phyloP scores from a whole-genome alignment of 148 eudicot genomes.

The Euryodendron excelsum region DNA sequence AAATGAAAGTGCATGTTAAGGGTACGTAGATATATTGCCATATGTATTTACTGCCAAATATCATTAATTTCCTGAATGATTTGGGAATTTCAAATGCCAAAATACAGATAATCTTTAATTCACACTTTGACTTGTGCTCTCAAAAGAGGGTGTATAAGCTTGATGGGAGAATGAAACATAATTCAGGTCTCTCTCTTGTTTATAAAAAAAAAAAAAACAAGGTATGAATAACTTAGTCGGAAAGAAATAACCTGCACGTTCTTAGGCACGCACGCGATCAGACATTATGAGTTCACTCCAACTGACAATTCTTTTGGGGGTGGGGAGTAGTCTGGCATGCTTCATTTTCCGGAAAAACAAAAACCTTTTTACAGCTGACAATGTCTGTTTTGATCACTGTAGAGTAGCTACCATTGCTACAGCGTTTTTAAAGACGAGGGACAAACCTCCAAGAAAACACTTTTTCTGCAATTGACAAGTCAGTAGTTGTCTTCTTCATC shows the following conservation, averaged over 20 bases:
- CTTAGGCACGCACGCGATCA: too few relatives aligned
- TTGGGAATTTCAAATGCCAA: not conserved
- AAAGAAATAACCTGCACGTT: too few relatives aligned
- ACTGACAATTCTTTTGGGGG: too few relatives aligned
- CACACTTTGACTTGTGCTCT: not conserved
- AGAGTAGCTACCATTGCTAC: not conserved
- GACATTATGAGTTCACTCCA: too few relatives aligned
- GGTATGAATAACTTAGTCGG: too few relatives aligned
- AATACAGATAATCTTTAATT: not conserved
- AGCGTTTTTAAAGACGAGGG: not conserved
- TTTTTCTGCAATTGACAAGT: not conserved
- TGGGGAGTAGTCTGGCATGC: too few relatives aligned
- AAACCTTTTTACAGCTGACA: too few relatives aligned
- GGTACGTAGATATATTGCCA: not conserved
- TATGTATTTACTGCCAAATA: not conserved
- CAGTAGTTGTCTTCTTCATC: slow-evolving; percentile 56
- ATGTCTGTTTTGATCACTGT: too few relatives aligned
- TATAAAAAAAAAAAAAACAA: not conserved
- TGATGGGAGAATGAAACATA: too few relatives aligned
- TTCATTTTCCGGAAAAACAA: too few relatives aligned
- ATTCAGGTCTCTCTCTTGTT: too few relatives aligned
- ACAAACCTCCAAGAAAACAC: slow-evolving; percentile 2
- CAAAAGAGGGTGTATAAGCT: not conserved
- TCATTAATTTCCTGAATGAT: not conserved
- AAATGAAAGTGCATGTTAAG: not conserved